Evolutionary conservation across 768 basidiomycete genomes (phyloP).

Genomic region (Kwoniella dendrophila): DNA sequence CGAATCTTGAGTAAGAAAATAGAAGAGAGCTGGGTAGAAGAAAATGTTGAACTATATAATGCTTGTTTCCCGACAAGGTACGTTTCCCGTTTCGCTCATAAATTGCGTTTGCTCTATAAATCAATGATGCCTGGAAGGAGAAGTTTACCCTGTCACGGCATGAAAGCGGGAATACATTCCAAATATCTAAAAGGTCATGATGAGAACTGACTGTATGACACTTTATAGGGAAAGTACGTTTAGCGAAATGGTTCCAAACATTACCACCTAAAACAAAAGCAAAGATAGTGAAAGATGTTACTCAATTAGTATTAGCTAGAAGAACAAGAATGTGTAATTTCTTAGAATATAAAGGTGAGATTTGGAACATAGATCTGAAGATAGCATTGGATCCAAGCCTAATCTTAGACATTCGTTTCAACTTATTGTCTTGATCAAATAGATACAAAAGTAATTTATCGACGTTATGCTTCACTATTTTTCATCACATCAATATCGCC

Average conservation of each 20-base stretch:
- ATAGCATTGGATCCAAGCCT: background rate
- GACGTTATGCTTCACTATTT: conserved; percentile 92
- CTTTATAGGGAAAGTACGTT: conserved; percentile 77
- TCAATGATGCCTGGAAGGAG: too few species aligned
- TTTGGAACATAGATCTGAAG: background rate
- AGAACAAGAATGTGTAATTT: conserved; percentile 93
- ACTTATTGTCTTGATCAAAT: too few species aligned
- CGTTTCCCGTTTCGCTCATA: too few species aligned
- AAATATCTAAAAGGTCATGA: background rate
- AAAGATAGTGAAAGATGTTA: conserved; percentile 95
- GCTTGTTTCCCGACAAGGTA: conserved; percentile 85
- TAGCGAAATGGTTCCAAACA: conserved; percentile 94
- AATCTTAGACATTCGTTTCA: too few species aligned
- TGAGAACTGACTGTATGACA: conserved; percentile 1
- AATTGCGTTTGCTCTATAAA: background rate
- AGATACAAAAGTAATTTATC: conserved; percentile 88
- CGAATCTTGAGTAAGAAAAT: background rate
- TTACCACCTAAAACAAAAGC: conserved; percentile 76
- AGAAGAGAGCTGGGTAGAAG: background rate
- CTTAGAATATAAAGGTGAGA: conserved; percentile 88
- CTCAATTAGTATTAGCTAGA: conserved; percentile 84
- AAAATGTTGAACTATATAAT: conserved; percentile 80
- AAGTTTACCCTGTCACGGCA: too few species aligned
- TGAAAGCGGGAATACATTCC: too few species aligned
- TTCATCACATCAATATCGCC: conserved; percentile 85